Percentiles rank a stretch among this genome's conserved stretches.
phyloP scores from a whole-genome alignment of 305 asterid species.

The Plantago coronopus region DNA sequence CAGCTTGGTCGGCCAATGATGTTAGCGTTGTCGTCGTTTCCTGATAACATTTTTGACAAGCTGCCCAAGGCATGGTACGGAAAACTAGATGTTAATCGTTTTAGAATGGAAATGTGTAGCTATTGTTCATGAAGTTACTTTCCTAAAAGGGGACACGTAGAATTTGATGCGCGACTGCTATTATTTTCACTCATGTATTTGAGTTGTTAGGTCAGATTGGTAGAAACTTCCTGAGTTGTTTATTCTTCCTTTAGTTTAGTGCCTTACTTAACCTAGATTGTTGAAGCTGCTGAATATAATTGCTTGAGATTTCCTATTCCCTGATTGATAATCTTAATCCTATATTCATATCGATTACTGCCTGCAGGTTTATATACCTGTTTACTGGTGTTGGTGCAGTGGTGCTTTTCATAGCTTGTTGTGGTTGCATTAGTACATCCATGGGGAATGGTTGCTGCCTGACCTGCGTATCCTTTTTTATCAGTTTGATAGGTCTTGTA shows the following conservation, averaged over 20 bases:
- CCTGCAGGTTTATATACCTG: conserved; percentile 90
- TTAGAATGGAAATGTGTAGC: background rate
- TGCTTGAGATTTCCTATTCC: background rate
- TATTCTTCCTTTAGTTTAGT: conserved; percentile 11
- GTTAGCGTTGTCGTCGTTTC: conserved; percentile 57
- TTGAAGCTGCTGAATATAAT: background rate
- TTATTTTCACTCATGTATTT: background rate
- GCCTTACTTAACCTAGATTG: conserved; percentile 11
- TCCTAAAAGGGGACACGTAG: background rate
- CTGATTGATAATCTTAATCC: background rate
- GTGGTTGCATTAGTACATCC: conserved; percentile 86
- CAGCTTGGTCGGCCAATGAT: conserved; percentile 92
- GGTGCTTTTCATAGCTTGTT: conserved; percentile 72
- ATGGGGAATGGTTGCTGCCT: conserved; percentile 86
- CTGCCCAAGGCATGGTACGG: conserved; percentile 94
- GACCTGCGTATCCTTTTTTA: conserved; percentile 75
- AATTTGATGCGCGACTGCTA: no score
- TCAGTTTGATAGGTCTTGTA: conserved; percentile 12
- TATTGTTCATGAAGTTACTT: background rate
- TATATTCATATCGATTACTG: conserved; percentile 19
- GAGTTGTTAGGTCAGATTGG: background rate
- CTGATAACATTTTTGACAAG: conserved; percentile 67
- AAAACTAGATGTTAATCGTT: background rate
- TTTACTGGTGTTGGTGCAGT: conserved; percentile 71
- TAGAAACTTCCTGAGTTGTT: background rate